A percentile compares a stretch with the other conserved stretches of the same genome.
phyloP scores from a whole-genome alignment of 2,329 filamentous ascomycete species.

The Botrytis galanthina region DNA sequence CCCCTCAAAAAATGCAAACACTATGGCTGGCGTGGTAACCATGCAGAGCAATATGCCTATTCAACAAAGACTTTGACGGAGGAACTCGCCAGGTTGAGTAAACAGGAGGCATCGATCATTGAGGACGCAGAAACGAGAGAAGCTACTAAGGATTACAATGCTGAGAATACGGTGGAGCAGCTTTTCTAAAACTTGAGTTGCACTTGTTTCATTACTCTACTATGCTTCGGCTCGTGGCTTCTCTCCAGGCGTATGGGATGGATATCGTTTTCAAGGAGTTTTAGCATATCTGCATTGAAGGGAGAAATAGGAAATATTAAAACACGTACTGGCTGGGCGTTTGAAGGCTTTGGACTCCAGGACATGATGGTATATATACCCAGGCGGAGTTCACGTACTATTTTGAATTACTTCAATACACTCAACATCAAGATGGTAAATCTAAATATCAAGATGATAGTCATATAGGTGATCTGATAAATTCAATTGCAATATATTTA shows the following conservation, averaged over 20 bases:
- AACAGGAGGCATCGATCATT: conserved; percentile 30
- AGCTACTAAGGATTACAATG: conserved; percentile 34
- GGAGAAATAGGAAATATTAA: background rate
- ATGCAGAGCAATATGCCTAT: conserved; percentile 29
- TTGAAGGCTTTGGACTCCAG: background rate
- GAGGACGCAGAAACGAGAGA: conserved; percentile 36
- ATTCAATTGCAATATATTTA: background rate
- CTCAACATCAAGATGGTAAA: background rate
- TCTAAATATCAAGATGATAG: background rate
- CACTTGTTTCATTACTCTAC: background rate
- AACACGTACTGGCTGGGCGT: background rate
- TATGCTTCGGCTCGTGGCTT: background rate
- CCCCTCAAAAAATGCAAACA: conserved; percentile 33
- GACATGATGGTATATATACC: conserved; percentile 12
- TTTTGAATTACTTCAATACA: background rate
- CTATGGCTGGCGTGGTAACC: conserved; percentile 31
- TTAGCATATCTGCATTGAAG: background rate
- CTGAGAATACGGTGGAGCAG: conserved; percentile 30
- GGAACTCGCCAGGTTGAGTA: conserved; percentile 27
- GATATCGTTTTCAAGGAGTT: background rate
- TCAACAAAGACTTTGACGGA: conserved; percentile 24
- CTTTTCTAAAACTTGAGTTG: conserved; percentile 25
- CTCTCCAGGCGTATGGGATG: background rate
- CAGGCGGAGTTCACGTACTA: background rate
- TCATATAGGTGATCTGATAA: background rate